phyloP scores from a whole-genome alignment of 306 rosid genomes.

The Quercus rubra region DNA sequence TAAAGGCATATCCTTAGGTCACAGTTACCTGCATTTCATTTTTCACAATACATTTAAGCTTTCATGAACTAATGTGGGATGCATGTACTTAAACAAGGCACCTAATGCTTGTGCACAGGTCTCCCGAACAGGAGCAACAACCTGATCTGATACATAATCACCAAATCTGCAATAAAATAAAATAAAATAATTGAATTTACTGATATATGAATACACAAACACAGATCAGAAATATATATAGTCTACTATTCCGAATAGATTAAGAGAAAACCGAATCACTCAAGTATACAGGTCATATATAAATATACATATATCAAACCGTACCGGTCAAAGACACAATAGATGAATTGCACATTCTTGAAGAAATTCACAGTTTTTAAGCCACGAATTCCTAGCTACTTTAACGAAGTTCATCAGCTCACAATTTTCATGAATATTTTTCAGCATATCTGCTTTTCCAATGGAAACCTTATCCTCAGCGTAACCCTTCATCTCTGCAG shows the following conservation, averaged over 20 bases:
- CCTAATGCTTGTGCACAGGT: constrained; percentile 98
- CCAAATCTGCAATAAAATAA: constrained; percentile 77
- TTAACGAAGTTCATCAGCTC: constrained; percentile 69
- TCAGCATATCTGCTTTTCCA: constrained; percentile 38
- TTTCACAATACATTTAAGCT: constrained; percentile 85
- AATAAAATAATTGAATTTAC: constrained; percentile 16
- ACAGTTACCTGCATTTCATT: constrained; percentile 72
- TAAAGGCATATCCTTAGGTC: constrained; percentile 23
- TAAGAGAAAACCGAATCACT: neutral
- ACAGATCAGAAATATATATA: neutral
- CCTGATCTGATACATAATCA: constrained; percentile 97
- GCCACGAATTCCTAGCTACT: constrained; percentile 81
- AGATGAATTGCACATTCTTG: constrained; percentile 90
- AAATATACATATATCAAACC: neutral
- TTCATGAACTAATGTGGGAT: constrained; percentile 71
- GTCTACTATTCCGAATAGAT: neutral
- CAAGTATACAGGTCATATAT: too few relatives aligned
- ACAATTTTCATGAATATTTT: constrained; percentile 51
- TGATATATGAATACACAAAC: neutral
- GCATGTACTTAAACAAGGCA: constrained; percentile 91
- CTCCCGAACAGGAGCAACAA: constrained; percentile 99
- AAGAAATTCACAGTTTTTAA: constrained; percentile 79
- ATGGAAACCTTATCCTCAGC: constrained; percentile 36
- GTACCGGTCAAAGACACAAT: constrained; percentile 92
- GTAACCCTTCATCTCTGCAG: constrained; percentile 34